Evolutionary conservation across 1,284 basidiomycete species (phyloP).

Genomic region (Sporisorium sorghi): DNA sequence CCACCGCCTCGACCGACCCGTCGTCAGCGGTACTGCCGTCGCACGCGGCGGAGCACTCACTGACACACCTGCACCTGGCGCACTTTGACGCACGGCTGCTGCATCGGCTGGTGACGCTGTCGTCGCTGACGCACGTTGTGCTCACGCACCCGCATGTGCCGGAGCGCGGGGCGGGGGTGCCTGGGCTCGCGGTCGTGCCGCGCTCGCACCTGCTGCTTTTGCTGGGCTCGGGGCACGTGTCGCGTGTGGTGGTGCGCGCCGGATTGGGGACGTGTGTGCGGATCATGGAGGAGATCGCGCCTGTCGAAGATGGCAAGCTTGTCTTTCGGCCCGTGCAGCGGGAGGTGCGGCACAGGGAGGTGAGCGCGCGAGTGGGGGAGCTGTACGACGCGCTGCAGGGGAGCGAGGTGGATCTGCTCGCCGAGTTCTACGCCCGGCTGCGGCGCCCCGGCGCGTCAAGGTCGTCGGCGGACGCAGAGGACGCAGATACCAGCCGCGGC

Average conservation of each 20-base stretch:
- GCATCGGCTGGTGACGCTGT: constrained; percentile 38
- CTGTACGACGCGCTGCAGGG: constrained; percentile 10
- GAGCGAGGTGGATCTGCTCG: constrained; percentile 27
- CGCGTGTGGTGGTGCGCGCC: constrained; percentile 34
- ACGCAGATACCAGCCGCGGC: constrained; percentile 31
- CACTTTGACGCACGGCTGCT: constrained; percentile 44
- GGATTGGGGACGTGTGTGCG: constrained; percentile 30
- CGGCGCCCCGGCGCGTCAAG: background rate
- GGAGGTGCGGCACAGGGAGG: background rate
- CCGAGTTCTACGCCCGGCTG: constrained; percentile 26
- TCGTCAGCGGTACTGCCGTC: background rate
- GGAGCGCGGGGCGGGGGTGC: constrained; percentile 19
- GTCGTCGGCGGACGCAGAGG: constrained; percentile 9
- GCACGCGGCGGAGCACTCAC: constrained; percentile 19
- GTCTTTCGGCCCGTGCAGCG: constrained; percentile 35
- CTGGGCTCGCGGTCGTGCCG: constrained; percentile 36
- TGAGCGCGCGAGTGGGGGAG: background rate
- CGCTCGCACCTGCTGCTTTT: constrained; percentile 43
- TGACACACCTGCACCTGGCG: constrained; percentile 44
- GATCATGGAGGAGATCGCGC: constrained; percentile 40
- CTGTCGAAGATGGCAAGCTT: constrained; percentile 43
- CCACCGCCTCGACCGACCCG: background rate
- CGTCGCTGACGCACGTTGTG: constrained; percentile 47
- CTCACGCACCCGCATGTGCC: constrained; percentile 33
- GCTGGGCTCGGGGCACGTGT: constrained; percentile 33